Evolutionary conservation across 257 asterid species (phyloP), one percentile per base, ranked within the genome.

Genomic region (Cruciata laevipes): DNA sequence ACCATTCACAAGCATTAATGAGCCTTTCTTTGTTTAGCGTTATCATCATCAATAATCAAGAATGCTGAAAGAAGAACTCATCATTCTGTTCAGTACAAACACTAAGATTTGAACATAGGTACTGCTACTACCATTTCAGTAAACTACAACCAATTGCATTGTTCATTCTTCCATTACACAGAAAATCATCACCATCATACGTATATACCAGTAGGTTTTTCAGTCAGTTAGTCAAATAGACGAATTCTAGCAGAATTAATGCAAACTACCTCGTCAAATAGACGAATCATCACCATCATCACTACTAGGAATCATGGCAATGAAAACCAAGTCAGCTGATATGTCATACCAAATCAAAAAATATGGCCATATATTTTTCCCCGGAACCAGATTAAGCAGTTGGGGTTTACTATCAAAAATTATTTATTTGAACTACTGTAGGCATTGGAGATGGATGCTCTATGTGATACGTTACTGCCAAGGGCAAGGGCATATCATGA

Each of bases 371-470:
- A 83, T 83, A 75, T 80, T 76, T 82, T 70, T 69, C 24, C 13
- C 61, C 35, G 24, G 77, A 68, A 81, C 80, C 84, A 69, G 65
- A 69, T 74, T 72, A 80, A 24, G 89, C 83, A 74, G 83, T 76
- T 70, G 53, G 30, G 89, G 79, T 75, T 69, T 76, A 69, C 73
- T 80, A 27, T n/a, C n/a, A n/a, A n/a, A n/a, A n/a, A n/a, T n/a
- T n/a, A n/a, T n/a, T n/a, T n/a, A n/a, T n/a, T n/a, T n/a, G n/a
- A n/a, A n/a, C n/a, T n/a, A n/a, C n/a, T n/a, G n/a, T n/a, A n/a
- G n/a, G n/a, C n/a, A n/a, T n/a, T n/a, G n/a, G n/a, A n/a, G n/a
- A n/a, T n/a, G n/a, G n/a, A n/a, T n/a, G n/a, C n/a, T n/a, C n/a
- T n/a, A n/a, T n/a, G n/a, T n/a, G n/a, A n/a, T n/a, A n/a, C n/a